Evolutionary conservation across 208 protist species (phyloP).

Genomic region (Leishmania martiniquensis): DNA sequence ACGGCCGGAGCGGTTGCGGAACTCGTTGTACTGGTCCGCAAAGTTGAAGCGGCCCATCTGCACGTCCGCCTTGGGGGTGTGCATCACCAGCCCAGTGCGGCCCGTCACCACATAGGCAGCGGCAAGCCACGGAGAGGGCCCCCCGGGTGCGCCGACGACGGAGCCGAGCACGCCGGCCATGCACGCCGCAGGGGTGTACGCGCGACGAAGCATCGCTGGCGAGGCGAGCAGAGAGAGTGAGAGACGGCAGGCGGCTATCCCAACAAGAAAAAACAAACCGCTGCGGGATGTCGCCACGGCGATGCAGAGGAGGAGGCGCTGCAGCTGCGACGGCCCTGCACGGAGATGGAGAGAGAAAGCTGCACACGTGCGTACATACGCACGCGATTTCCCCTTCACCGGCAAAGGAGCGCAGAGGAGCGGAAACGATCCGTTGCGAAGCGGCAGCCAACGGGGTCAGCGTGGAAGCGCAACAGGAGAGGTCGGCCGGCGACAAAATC

Average conservation of each 20-base stretch:
- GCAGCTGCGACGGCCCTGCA: neutral
- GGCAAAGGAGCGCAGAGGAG: neutral
- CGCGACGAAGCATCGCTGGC: constrained; percentile 40
- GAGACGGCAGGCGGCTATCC: neutral
- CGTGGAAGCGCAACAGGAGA: neutral
- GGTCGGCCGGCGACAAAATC: too few species aligned
- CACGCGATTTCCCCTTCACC: neutral
- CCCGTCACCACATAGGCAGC: constrained; percentile 3
- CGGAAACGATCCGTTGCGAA: too few species aligned
- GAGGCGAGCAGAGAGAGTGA: neutral
- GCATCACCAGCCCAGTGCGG: constrained; percentile 48
- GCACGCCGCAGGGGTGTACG: constrained; percentile 10
- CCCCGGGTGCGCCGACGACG: constrained; percentile 13
- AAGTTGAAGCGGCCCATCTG: constrained; percentile 76
- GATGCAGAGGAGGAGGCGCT: neutral
- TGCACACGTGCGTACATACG: neutral
- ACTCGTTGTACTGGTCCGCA: constrained; percentile 89
- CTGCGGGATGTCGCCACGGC: neutral
- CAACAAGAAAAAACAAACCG: neutral
- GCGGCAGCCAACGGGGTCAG: too few species aligned
- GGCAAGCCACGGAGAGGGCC: constrained; percentile 6
- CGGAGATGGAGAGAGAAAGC: neutral
- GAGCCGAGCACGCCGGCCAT: constrained; percentile 14
- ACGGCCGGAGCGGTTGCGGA: constrained; percentile 81
- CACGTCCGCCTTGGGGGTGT: constrained; percentile 86